phyloP scores from a whole-genome alignment of 371 early-diverging fungal species.

The Ecytonucleospora hepatopenaei region DNA sequence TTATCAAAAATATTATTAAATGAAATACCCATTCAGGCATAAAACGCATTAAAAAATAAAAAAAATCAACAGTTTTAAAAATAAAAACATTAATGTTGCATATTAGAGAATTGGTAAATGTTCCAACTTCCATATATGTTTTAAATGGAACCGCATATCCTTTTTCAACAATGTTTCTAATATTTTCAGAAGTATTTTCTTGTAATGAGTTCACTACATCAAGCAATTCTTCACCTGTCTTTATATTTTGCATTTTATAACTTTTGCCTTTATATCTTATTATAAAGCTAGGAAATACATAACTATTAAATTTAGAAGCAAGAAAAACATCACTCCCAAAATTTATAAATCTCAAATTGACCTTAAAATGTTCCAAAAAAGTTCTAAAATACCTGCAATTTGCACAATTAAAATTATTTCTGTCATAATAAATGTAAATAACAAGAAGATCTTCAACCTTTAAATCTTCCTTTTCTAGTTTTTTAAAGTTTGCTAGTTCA shows the following conservation, averaged over 20 bases:
- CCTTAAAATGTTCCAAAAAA: constrained; percentile 13
- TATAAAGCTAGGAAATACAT: constrained; percentile 41
- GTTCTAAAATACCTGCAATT: constrained; percentile 31
- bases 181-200: background rate
- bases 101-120: background rate
- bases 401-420: constrained; percentile 24
- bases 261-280: constrained; percentile 20
- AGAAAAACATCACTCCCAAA: constrained; percentile 24
- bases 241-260: constrained; percentile 13
- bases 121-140: background rate
- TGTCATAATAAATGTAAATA: constrained; percentile 39
- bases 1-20: constrained; percentile 13
- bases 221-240: constrained; percentile 24
- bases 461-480: constrained; percentile 9
- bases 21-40: constrained; percentile 22
- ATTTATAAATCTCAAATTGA: constrained; percentile 38
- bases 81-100: constrained; percentile 18
- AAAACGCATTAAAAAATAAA: constrained; percentile 13
- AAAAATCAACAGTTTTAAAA: constrained; percentile 16
- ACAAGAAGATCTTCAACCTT: constrained; percentile 18
- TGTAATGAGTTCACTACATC: constrained; percentile 12
- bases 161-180: background rate
- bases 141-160: background rate
- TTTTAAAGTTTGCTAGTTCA: background rate
- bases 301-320: constrained; percentile 23